Conservation (phyloP, 805 yeast genomes). For the Wilhelminamyces savonicus region DNA sequence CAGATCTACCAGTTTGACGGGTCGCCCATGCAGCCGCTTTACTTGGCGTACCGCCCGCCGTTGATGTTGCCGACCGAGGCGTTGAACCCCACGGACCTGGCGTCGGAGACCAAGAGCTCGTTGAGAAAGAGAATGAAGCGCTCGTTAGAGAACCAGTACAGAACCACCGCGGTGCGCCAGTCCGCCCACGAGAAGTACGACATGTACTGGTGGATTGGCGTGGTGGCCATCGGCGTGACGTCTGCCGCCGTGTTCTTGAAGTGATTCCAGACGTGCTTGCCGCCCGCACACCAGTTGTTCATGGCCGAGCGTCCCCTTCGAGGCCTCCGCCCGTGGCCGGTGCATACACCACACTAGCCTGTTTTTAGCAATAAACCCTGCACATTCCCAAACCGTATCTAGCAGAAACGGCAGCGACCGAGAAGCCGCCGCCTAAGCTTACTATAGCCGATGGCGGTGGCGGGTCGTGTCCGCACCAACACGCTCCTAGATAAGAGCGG, state of each 20-base stretch:
- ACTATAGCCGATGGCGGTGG: too few relatives aligned
- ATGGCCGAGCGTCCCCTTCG: too few relatives aligned
- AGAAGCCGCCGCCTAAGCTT: too few relatives aligned
- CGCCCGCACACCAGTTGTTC: too few relatives aligned
- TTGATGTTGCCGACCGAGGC: constrained; percentile 93
- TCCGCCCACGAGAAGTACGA: constrained; percentile 27
- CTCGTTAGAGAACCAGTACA: constrained; percentile 70
- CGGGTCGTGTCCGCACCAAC: too few relatives aligned
- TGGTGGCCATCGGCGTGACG: constrained; percentile 37
- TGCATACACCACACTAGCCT: too few relatives aligned
- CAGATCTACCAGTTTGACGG: constrained; percentile 77
- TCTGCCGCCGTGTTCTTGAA: constrained; percentile 29
- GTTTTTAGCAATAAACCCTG: too few relatives aligned
- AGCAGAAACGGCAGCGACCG: too few relatives aligned
- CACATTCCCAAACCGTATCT: too few relatives aligned
- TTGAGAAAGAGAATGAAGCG: constrained; percentile 52
- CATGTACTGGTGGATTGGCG: constrained; percentile 51
- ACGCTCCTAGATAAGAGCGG: too few relatives aligned
- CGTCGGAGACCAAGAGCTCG: constrained; percentile 27
- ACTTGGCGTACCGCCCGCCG: constrained; percentile 89
- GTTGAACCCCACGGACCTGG: constrained; percentile 70
- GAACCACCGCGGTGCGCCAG: constrained; percentile 65
- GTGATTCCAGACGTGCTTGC: constrained; percentile 7
- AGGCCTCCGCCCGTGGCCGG: too few relatives aligned
- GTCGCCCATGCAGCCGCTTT: constrained; percentile 75